Evolutionary conservation across 805 yeast species (phyloP).

Genomic region (Saccharomycopsis fermentans): DNA sequence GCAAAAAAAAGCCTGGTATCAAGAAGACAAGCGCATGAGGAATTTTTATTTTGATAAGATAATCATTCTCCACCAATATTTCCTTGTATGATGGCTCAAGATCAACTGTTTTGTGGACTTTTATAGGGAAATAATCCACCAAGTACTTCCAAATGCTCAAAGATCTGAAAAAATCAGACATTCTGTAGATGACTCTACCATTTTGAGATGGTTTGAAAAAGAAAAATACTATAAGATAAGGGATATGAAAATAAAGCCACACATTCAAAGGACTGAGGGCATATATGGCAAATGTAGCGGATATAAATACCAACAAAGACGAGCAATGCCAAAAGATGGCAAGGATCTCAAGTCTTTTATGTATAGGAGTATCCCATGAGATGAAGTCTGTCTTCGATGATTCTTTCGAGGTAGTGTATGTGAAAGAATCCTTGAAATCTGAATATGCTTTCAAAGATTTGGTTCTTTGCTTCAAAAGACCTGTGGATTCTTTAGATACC

Average conservation of each 20-base stretch:
- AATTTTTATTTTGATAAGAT: conserved; percentile 8
- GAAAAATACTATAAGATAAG: conserved; percentile 53
- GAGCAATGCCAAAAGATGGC: conserved; percentile 54
- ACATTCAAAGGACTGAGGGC: conserved; percentile 43
- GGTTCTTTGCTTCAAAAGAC: background rate
- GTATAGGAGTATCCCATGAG: conserved; percentile 45
- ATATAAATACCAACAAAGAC: conserved; percentile 53
- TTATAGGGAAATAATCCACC: conserved; percentile 72
- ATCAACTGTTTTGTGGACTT: conserved; percentile 54
- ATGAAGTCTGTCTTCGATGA: conserved; percentile 25
- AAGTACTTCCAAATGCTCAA: conserved; percentile 59
- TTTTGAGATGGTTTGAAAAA: conserved; percentile 61
- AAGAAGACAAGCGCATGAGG: background rate
- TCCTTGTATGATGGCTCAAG: conserved; percentile 63
- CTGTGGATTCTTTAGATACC: too few relatives aligned
- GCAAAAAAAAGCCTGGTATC: background rate
- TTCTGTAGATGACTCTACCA: conserved; percentile 55
- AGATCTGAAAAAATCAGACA: conserved; percentile 47
- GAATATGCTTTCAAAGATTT: background rate
- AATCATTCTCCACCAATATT: conserved; percentile 21
- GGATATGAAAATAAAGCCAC: conserved; percentile 57
- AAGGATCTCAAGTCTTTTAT: conserved; percentile 53
- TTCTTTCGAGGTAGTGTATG: too few relatives aligned
- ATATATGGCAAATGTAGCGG: conserved; percentile 44
- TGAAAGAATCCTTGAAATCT: background rate